Percentiles rank a stretch among this genome's conserved stretches.
Conservation (phyloP, 1,284 basidiomycete genomes). For the Phellopilus nigrolimitatus region DNA sequence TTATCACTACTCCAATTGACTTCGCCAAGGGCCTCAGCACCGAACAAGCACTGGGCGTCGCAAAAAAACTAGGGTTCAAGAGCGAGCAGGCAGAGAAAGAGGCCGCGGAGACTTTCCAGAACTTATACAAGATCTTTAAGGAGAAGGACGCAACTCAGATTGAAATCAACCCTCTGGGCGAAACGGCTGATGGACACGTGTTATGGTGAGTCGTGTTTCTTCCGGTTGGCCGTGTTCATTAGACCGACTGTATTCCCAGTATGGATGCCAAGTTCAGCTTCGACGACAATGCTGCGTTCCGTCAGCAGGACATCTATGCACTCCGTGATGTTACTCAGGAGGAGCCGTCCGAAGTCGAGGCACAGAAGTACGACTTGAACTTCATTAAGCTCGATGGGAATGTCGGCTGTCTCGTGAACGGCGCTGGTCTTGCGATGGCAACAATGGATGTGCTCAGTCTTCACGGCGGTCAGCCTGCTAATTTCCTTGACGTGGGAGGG, state of each 20-base stretch:
- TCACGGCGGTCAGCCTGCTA: slow-evolving; percentile 95
- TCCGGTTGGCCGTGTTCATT: not conserved
- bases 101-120: slow-evolving; percentile 92
- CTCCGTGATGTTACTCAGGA: slow-evolving; percentile 94
- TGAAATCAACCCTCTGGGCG: slow-evolving; percentile 99
- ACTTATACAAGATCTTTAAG: slow-evolving; percentile 96
- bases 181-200: slow-evolving; percentile 89
- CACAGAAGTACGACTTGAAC: slow-evolving; percentile 93
- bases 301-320: slow-evolving; percentile 87
- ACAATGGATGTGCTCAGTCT: slow-evolving; percentile 98
- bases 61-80: slow-evolving; percentile 90
- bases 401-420: slow-evolving; percentile 98
- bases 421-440: slow-evolving; percentile 98
- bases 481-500: slow-evolving; percentile 99
- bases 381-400: slow-evolving; percentile 99
- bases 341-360: slow-evolving; percentile 94
- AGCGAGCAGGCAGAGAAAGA: slow-evolving; percentile 65
- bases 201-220: slow-evolving; percentile 61
- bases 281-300: slow-evolving; percentile 99
- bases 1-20: slow-evolving; percentile 94
- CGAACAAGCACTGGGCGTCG: slow-evolving; percentile 71
- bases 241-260: slow-evolving; percentile 38
- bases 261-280: slow-evolving; percentile 99
- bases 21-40: slow-evolving; percentile 82
- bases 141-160: slow-evolving; percentile 99